A percentile compares a stretch with the other conserved stretches of the same genome.
These are phyloP conservation scores for Penicillium polonicum DNA, from an alignment of 2,329 filamentous ascomycete species.

Conservation along the genomic window DNA sequence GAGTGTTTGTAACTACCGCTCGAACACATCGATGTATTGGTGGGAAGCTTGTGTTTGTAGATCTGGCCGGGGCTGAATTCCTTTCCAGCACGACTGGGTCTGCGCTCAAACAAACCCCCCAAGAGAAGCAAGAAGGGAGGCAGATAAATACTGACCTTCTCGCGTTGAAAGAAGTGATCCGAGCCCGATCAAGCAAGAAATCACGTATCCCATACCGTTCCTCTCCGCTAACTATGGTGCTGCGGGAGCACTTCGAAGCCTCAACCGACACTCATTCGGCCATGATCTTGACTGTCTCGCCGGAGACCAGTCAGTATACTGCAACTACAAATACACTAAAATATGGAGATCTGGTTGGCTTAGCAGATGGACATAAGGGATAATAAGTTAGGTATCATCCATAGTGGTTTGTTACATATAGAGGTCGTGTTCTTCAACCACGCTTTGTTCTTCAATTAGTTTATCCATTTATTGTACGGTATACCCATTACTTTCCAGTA, in stretches of 20 bases:
- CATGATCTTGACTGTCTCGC: constrained; percentile 45
- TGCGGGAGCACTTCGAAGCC: constrained; percentile 40
- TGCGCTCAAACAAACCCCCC: constrained; percentile 32
- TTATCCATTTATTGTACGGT: not conserved
- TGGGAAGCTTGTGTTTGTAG: constrained; percentile 47
- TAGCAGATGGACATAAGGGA: constrained; percentile 1
- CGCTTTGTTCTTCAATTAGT: not conserved
- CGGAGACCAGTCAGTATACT: constrained; percentile 35
- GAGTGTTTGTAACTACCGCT: constrained; percentile 23
- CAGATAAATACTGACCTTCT: constrained; percentile 50
- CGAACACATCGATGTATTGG: constrained; percentile 35
- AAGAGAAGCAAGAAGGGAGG: constrained; percentile 43
- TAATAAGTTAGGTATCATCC: not conserved
- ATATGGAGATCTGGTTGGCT: constrained; percentile 45
- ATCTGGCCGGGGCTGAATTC: constrained; percentile 49
- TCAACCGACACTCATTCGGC: constrained; percentile 30
- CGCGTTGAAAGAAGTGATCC: constrained; percentile 49
- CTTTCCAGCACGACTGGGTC: constrained; percentile 32
- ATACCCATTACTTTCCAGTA: not conserved
- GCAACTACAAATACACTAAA: constrained; percentile 48
- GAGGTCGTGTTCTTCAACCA: not conserved
- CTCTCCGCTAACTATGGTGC: constrained; percentile 46
- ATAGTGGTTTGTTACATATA: not conserved
- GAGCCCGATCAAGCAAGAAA: constrained; percentile 38
- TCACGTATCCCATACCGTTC: constrained; percentile 44